Base-by-base conservation (phyloP, 2,329 filamentous ascomycete species). In the Neofusicoccum cordaticola region DNA sequence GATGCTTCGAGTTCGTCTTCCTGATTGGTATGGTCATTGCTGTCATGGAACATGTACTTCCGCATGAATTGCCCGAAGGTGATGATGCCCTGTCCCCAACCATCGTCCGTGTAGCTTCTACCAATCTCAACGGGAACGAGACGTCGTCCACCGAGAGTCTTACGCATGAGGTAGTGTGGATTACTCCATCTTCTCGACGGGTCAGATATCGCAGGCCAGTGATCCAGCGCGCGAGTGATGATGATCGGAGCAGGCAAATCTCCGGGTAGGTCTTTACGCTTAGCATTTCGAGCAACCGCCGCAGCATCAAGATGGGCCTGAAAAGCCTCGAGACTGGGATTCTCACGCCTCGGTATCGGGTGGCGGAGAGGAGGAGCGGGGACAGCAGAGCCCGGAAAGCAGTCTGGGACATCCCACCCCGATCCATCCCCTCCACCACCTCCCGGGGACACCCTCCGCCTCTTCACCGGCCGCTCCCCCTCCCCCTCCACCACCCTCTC, bases 71-170 rank as follows among this genome's bases (percentile, higher is more conserved):
- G 80, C 4, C 80, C 78, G 70, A 98, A 96, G 0, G 86, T 81
- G 56, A 96, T 85, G 31, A 98, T 87, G 63, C 87, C 85, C 76
- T 98, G 94, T 0, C 88, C 88, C 93, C 94, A 97, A 22, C 83
- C 89, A 19, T 86, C 85, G 68, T 97, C 92, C 1, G 92, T 93
- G 73, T 98, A 99, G 72, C 90, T 95, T 52, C 90, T 83, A 0
- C 95, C 94, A 1, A 95, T 77, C 75, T 98, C 93, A 2, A 97
- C 85, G 0, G 94, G 94, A 0, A 98, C 91, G 0, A 97, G 84
- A 11, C 95, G 84, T 37, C 88, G 82, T 0, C 95, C 95, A 2
- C 82, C 85, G 41, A 97, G 86, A 0, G 93, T 97, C 63, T 82
- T 84, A 11, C 85, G 82, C 11, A 92, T 81, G 64, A 97, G 86